Conservation (phyloP, 352 stramenopile species). For the Phytophthora megakarya region DNA sequence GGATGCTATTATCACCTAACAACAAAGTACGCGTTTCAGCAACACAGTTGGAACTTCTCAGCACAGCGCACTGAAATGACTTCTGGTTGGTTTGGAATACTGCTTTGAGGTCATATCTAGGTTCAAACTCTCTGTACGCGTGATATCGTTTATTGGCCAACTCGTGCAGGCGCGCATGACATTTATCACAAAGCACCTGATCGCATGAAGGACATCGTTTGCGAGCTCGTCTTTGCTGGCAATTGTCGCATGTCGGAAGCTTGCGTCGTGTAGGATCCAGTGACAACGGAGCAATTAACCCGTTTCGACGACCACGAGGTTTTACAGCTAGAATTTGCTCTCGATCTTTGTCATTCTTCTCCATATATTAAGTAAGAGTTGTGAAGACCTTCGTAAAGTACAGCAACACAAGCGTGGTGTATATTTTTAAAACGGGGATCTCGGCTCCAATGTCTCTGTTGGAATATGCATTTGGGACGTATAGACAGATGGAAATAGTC, state of each 20-base stretch:
- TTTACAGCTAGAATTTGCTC: constrained; percentile 40
- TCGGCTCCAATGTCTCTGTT: too few species aligned
- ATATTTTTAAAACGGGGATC: too few species aligned
- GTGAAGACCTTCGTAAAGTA: too few species aligned
- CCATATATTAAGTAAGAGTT: too few species aligned
- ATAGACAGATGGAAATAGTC: too few species aligned
- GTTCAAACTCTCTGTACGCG: constrained; percentile 46
- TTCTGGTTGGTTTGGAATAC: constrained; percentile 33
- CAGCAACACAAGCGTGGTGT: too few species aligned
- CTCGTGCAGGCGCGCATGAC: constrained; percentile 62
- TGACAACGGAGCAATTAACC: constrained; percentile 60
- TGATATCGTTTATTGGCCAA: constrained; percentile 56
- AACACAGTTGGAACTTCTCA: constrained; percentile 37
- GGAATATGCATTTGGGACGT: too few species aligned
- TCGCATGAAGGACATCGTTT: constrained; percentile 62
- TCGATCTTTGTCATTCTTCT: constrained; percentile 56
- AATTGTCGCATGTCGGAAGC: constrained; percentile 60
- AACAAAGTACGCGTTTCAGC: constrained; percentile 38
- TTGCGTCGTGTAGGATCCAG: constrained; percentile 38
- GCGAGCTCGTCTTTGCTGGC: constrained; percentile 42
- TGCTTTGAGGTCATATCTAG: constrained; percentile 34
- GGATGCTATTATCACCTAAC: not conserved
- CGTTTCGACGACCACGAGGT: constrained; percentile 51
- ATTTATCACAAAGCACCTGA: constrained; percentile 66
- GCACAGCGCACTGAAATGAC: constrained; percentile 28